phyloP scores from a whole-genome alignment of 805 yeast genomes.

The Candida sakaeoensis region DNA sequence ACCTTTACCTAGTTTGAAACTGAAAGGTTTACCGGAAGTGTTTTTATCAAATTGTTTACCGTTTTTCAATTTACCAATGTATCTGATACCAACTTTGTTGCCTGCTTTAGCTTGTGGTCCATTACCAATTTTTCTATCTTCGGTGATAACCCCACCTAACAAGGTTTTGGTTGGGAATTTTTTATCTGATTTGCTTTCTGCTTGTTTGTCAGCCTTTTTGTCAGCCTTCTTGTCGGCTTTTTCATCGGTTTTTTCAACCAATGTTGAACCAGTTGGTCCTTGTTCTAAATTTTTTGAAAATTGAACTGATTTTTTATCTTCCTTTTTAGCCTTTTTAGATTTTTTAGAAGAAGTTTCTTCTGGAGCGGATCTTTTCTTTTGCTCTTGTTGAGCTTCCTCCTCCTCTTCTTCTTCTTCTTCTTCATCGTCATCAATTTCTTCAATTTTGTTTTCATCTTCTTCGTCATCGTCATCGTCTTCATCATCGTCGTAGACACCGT shows the following conservation, averaged over 20 bases:
- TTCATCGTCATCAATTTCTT: slow-evolving; percentile 55
- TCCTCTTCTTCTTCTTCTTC: slow-evolving; percentile 65
- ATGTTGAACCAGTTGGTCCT: slow-evolving; percentile 72
- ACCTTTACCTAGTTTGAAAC: slow-evolving; percentile 88
- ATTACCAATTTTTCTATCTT: slow-evolving; percentile 86
- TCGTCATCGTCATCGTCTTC: slow-evolving; percentile 66
- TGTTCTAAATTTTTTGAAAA: slow-evolving; percentile 90
- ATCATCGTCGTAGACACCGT: slow-evolving; percentile 50
- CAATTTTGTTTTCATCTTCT: slow-evolving; percentile 38
- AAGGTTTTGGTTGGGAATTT: slow-evolving; percentile 73
- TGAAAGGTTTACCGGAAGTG: slow-evolving; percentile 95
- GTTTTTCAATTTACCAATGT: slow-evolving; percentile 94
- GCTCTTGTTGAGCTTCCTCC: slow-evolving; percentile 58
- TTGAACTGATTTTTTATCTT: slow-evolving; percentile 71
- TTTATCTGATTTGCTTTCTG: slow-evolving; percentile 22
- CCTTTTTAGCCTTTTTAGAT: slow-evolving; percentile 33
- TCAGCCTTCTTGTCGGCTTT: slow-evolving; percentile 22
- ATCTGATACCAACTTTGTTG: slow-evolving; percentile 90
- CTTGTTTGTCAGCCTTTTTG: slow-evolving; percentile 19
- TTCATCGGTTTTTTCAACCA: slow-evolving; percentile 23
- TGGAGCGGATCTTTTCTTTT: slow-evolving; percentile 30
- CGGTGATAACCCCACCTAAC: slow-evolving; percentile 89
- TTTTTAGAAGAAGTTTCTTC: slow-evolving; percentile 29
- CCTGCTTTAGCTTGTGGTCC: slow-evolving; percentile 89
- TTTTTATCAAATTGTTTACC: slow-evolving; percentile 97